Percentiles rank a stretch among this genome's conserved stretches.
phyloP scores from a whole-genome alignment of 2,329 filamentous ascomycete genomes.

The Colletotrichum tropicicola region DNA sequence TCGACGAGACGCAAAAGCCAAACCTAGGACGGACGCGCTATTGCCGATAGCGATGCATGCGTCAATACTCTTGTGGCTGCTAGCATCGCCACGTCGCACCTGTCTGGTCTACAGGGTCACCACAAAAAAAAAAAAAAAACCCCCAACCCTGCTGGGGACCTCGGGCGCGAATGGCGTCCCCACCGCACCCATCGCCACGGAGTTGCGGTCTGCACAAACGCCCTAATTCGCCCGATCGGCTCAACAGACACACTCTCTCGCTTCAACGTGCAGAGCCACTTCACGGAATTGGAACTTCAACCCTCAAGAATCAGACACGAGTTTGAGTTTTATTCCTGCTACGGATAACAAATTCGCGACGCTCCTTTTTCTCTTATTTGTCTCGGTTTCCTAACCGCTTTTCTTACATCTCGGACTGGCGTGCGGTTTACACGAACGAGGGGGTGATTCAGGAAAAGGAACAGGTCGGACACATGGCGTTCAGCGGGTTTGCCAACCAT shows the following conservation, averaged over 20 bases:
- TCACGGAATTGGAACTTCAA: too few relatives aligned
- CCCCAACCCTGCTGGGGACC: constrained; percentile 2
- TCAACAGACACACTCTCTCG: too few relatives aligned
- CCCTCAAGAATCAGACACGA: too few relatives aligned
- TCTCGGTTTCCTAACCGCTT: neutral
- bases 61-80: constrained; percentile 7
- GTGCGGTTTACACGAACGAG: neutral
- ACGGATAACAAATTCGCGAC: too few relatives aligned
- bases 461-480: neutral
- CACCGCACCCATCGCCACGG: neutral
- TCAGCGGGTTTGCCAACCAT: neutral
- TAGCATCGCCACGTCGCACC: constrained; percentile 17
- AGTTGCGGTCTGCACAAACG: neutral
- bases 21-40: constrained; percentile 11
- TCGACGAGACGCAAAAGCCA: neutral
- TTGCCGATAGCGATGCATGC: constrained; percentile 15
- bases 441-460: neutral
- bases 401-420: neutral
- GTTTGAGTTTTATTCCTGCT: too few relatives aligned
- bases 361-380: neutral
- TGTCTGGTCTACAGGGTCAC: neutral
- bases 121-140: neutral
- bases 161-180: constrained; percentile 2
- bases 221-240: neutral
- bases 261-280: neutral